Conservation (phyloP, 106 monocot genomes). For the Iris macrosiphon region DNA sequence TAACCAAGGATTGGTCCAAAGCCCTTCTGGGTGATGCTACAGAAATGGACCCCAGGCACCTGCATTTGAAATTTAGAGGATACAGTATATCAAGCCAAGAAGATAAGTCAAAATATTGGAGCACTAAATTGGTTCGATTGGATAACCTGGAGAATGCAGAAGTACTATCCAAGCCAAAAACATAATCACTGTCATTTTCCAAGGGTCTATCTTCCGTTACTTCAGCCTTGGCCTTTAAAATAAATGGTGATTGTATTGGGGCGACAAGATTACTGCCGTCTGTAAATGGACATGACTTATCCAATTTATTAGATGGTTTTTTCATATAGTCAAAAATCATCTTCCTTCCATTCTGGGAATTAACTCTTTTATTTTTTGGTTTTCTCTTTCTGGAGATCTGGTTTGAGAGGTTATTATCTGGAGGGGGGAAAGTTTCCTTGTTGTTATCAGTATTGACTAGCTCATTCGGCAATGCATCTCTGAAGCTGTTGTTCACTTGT, state of each 20-base stretch:
- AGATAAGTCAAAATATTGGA: not conserved
- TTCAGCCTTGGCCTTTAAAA: not conserved
- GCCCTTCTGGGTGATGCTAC: conserved; percentile 9
- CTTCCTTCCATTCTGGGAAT: conserved; percentile 13
- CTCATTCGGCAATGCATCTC: not conserved
- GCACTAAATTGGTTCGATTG: not conserved
- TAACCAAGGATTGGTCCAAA: conserved; percentile 5
- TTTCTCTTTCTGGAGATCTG: conserved; percentile 12
- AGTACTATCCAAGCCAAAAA: conserved; percentile 17
- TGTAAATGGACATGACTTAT: no score
- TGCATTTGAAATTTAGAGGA: conserved; percentile 14
- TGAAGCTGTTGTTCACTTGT: conserved; percentile 5
- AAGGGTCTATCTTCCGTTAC: conserved; percentile 11
- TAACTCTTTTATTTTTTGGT: conserved; percentile 23
- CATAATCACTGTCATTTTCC: not conserved
- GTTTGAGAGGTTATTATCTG: conserved; percentile 14
- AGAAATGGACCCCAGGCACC: conserved; percentile 18
- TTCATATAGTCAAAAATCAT: not conserved
- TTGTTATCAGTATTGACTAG: conserved; percentile 10
- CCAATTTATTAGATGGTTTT: not conserved
- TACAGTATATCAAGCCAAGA: not conserved
- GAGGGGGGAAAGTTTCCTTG: conserved; percentile 10
- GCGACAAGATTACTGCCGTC: not conserved
- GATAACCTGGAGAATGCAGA: conserved; percentile 23
- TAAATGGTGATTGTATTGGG: not conserved